Conservation (phyloP, 208 protist species). For the Trichomonas tenax region DNA sequence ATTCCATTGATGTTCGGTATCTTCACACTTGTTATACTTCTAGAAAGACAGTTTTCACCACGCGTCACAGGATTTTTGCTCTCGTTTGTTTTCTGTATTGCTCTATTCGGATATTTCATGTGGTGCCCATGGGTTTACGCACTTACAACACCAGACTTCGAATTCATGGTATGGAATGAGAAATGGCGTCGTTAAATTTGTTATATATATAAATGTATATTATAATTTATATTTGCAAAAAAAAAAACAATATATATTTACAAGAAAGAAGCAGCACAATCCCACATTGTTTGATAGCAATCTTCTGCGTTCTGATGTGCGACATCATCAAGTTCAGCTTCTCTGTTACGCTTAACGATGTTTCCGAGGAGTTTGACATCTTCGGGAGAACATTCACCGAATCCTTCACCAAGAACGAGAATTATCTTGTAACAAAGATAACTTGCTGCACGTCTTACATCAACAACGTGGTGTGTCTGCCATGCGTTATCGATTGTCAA, state of each 20-base stretch:
- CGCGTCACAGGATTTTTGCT: background rate
- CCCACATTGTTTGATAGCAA: constrained; percentile 21
- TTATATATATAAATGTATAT: background rate
- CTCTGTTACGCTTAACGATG: background rate
- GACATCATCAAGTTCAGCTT: background rate
- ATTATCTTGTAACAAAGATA: background rate
- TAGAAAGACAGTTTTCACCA: background rate
- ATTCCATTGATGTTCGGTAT: background rate
- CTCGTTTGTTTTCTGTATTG: background rate
- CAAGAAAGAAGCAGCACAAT: background rate
- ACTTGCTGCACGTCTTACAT: background rate
- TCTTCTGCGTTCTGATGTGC: constrained; percentile 10
- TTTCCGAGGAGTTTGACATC: background rate
- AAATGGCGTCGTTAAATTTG: background rate
- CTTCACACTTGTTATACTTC: background rate
- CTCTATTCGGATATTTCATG: background rate
- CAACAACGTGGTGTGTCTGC: background rate
- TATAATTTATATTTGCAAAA: background rate
- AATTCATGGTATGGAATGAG: background rate
- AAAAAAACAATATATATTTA: background rate
- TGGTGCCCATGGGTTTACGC: background rate
- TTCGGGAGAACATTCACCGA: background rate
- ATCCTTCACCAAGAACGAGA: background rate
- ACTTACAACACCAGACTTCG: background rate
- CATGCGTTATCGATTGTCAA: background rate